These are phyloP conservation scores for Saccharomycopsis schoenii DNA, from an alignment of 805 yeast species.

Conservation along the genomic window DNA sequence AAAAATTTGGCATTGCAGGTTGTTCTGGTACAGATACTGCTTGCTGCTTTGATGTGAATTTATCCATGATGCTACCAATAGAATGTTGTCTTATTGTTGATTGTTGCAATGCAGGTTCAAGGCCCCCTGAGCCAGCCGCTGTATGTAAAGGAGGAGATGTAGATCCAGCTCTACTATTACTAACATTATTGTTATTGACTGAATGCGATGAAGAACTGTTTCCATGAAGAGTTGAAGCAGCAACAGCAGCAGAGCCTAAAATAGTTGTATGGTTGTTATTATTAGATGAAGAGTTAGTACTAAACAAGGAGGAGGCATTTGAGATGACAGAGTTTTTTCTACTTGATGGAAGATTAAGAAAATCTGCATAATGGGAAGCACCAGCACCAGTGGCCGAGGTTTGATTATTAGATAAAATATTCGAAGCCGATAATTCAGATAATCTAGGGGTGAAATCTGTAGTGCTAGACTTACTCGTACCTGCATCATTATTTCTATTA, in stretches of 20 bases:
- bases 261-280: not conserved
- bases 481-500: not conserved
- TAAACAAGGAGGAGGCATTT: conserved; percentile 4
- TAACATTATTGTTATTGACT: conserved; percentile 21
- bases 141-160: not conserved
- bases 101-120: not conserved
- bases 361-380: conserved; percentile 6
- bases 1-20: conserved; percentile 46
- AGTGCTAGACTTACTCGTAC: not conserved
- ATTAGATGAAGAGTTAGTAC: conserved; percentile 2
- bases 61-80: not conserved
- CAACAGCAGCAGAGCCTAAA: not conserved
- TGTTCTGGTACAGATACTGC: conserved; percentile 27
- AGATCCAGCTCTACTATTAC: conserved; percentile 17
- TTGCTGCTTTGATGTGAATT: not conserved
- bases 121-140: not conserved
- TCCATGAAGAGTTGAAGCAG: not conserved
- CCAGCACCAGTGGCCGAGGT: not conserved
- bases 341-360: conserved; percentile 16
- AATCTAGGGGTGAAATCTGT: not conserved
- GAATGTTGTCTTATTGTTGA: not conserved
- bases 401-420: not conserved
- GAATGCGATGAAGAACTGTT: conserved; percentile 18
- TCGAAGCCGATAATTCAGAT: not conserved
- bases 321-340: conserved; percentile 17